These are phyloP conservation scores for Aspergillus carlsbadensis DNA, from an alignment of 495 filamentous ascomycete species.

Conservation along the genomic window DNA sequence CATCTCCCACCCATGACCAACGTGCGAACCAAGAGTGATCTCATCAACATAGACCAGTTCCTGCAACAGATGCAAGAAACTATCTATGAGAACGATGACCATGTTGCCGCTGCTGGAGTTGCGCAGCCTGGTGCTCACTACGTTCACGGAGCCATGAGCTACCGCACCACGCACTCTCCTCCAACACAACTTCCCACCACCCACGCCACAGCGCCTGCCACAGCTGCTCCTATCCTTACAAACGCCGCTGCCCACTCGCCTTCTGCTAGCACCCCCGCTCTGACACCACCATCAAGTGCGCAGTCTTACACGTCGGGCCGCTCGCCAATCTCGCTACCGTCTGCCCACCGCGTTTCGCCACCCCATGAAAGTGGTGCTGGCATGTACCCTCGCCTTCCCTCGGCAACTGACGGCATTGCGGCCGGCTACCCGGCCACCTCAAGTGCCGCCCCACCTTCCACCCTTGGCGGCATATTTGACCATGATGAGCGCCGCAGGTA, in stretches of 20 bases:
- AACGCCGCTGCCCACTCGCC: constrained; percentile 48
- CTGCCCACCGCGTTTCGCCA: constrained; percentile 59
- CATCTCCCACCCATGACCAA: constrained; percentile 81
- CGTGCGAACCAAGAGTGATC: constrained; percentile 86
- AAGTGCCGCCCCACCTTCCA: constrained; percentile 69
- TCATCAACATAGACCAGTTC: constrained; percentile 88
- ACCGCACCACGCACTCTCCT: constrained; percentile 74
- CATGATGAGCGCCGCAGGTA: constrained; percentile 79
- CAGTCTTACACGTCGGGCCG: constrained; percentile 83
- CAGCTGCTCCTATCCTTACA: constrained; percentile 60
- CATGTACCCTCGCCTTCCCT: constrained; percentile 84
- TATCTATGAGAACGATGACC: constrained; percentile 86
- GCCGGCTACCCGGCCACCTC: constrained; percentile 60
- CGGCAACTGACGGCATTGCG: constrained; percentile 58
- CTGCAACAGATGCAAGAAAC: constrained; percentile 93
- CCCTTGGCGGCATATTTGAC: constrained; percentile 79
- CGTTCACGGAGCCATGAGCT: constrained; percentile 55
- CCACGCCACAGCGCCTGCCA: constrained; percentile 56
- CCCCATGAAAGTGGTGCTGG: constrained; percentile 61
- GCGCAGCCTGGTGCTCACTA: constrained; percentile 68
- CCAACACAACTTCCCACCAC: constrained; percentile 52
- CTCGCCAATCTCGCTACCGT: constrained; percentile 69
- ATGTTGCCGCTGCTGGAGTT: constrained; percentile 71
- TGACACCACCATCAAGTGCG: constrained; percentile 87
- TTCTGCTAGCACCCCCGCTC: constrained; percentile 69